These are phyloP conservation scores for Arabidopsis thaliana DNA, from an alignment of 345 rosid species.

Conservation along the genomic window DNA sequence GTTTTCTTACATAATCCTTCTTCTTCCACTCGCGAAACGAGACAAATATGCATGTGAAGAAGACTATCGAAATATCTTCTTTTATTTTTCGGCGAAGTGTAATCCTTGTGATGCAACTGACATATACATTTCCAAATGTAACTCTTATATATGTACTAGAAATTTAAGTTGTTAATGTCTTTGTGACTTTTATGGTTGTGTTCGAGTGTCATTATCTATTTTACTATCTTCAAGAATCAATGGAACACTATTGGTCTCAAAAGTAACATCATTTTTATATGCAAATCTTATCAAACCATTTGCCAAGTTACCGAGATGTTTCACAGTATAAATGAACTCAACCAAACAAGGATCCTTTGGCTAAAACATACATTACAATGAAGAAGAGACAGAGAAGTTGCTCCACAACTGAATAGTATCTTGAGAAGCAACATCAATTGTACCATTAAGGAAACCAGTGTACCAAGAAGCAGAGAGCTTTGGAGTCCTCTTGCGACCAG, in stretches of 20 bases:
- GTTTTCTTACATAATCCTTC: neutral
- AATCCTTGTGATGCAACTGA: neutral
- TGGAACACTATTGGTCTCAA: neutral
- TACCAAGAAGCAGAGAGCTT: constrained; percentile 62
- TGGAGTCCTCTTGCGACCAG: constrained; percentile 49
- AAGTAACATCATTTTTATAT: neutral
- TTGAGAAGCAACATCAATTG: constrained; percentile 21
- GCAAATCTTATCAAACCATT: neutral
- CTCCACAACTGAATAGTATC: constrained; percentile 12
- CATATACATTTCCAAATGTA: no score
- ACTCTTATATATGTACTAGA: neutral
- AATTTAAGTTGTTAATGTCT: neutral
- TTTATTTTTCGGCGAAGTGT: neutral
- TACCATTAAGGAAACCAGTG: constrained; percentile 55
- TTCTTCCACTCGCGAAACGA: constrained; percentile 5
- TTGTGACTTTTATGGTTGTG: neutral
- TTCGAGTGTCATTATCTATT: neutral
- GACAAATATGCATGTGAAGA: neutral
- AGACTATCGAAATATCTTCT: neutral
- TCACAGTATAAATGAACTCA: neutral
- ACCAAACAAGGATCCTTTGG: neutral
- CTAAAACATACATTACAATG: constrained; percentile 16
- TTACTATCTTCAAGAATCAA: neutral
- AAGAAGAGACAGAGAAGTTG: constrained; percentile 15
- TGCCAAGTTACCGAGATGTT: neutral